Evolutionary conservation across 2,329 filamentous ascomycete species (phyloP).

Genomic region (Colletotrichum camelliae): DNA sequence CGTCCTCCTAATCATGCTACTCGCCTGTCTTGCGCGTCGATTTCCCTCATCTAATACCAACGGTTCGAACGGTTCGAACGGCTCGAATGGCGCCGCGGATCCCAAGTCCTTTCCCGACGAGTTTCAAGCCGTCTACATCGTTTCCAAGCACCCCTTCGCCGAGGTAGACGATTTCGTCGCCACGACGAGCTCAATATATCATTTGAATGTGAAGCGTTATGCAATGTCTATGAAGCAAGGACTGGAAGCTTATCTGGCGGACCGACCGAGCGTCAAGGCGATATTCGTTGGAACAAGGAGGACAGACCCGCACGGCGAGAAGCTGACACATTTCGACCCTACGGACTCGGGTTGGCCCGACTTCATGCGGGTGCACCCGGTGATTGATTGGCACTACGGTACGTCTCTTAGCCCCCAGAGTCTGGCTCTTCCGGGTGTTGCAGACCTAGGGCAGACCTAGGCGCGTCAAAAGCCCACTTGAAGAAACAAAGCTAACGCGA

Average conservation of each 20-base stretch:
- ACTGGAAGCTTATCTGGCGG: slow-evolving; percentile 76
- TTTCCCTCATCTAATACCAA: slow-evolving; percentile 32
- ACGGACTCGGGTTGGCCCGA: slow-evolving; percentile 90
- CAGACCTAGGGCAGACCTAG: background rate
- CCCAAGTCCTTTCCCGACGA: slow-evolving; percentile 39
- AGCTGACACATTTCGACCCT: slow-evolving; percentile 80
- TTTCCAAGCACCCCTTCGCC: slow-evolving; percentile 81
- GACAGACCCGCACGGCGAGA: slow-evolving; percentile 88
- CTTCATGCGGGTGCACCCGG: slow-evolving; percentile 92
- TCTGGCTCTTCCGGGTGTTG: background rate
- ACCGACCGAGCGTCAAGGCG: slow-evolving; percentile 70
- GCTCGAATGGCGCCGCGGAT: slow-evolving; percentile 8
- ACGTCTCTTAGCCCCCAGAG: background rate
- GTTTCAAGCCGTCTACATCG: slow-evolving; percentile 87
- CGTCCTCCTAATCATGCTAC: slow-evolving; percentile 86
- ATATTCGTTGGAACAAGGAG: slow-evolving; percentile 88
- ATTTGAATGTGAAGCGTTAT: slow-evolving; percentile 78
- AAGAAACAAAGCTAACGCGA: background rate
- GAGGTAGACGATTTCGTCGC: slow-evolving; percentile 87
- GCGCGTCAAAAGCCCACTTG: background rate
- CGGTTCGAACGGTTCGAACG: slow-evolving; percentile 8
- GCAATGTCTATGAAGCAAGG: slow-evolving; percentile 80
- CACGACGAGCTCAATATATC: slow-evolving; percentile 69
- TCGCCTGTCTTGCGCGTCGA: slow-evolving; percentile 61
- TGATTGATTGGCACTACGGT: slow-evolving; percentile 95